A percentile compares a stretch with the other conserved stretches of the same genome.
Conservation (phyloP, 495 filamentous ascomycete species). For the Talaromyces trachyspermus region DNA sequence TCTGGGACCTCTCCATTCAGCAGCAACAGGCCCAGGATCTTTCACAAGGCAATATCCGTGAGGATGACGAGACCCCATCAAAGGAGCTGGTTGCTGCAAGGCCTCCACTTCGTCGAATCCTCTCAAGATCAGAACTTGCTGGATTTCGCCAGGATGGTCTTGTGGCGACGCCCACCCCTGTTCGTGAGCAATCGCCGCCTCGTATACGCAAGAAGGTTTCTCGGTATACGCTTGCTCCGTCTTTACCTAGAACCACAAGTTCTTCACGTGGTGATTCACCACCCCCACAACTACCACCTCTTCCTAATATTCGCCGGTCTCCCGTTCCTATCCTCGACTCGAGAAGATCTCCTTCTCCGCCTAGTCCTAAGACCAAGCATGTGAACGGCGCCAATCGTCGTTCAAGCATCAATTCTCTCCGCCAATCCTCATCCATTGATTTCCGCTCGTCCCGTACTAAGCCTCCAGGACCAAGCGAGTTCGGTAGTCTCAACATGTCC, state of each 20-base stretch:
- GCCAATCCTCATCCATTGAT: constrained; percentile 55
- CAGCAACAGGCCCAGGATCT: constrained; percentile 28
- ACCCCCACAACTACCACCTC: constrained; percentile 21
- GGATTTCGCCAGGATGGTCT: constrained; percentile 53
- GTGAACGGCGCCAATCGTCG: constrained; percentile 13
- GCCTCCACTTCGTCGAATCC: constrained; percentile 62
- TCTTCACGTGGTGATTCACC: constrained; percentile 11
- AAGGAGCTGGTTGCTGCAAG: constrained; percentile 50
- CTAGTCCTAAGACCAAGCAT: constrained; percentile 28
- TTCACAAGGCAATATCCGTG: constrained; percentile 15
- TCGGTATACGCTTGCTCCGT: constrained; percentile 31
- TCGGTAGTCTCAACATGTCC: constrained; percentile 61
- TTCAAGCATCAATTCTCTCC: constrained; percentile 20
- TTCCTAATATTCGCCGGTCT: constrained; percentile 31
- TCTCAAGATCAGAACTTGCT: constrained; percentile 70
- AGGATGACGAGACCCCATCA: constrained; percentile 37
- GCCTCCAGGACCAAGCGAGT: constrained; percentile 43
- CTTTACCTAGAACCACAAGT: constrained; percentile 20
- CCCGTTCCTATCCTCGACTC: constrained; percentile 25
- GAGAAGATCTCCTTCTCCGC: constrained; percentile 37
- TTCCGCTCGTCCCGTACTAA: constrained; percentile 45
- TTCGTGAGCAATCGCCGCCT: constrained; percentile 56
- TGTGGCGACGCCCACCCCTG: constrained; percentile 43
- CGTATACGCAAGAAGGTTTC: constrained; percentile 50
- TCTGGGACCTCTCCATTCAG: constrained; percentile 58